Base-by-base conservation (phyloP, 2,329 filamentous ascomycete genomes). In the Epichloe aotearoae region DNA sequence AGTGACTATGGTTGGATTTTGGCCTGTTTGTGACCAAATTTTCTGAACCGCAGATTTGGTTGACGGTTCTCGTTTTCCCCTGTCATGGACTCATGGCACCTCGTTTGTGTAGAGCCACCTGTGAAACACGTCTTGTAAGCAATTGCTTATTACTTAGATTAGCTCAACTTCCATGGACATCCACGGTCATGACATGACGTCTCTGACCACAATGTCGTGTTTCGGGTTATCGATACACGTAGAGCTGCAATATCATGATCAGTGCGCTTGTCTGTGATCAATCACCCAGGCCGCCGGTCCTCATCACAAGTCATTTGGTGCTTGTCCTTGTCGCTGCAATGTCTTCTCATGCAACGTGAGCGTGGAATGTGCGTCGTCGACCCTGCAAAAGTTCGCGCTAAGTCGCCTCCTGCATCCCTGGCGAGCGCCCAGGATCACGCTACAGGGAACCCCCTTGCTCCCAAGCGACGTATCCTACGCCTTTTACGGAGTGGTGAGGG, bases 341-440 rank as follows among this genome's bases (percentile, higher is more conserved):
- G 46, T 45, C 23, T 26, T 50, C 38, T 50, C 49, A 50, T 47
- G 43, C 37, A 47, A 45, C 26, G 19, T 30, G 42, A 23, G 46
- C 20, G 19, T 34, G 37, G 33, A 33, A 42, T 8, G 49, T 50
- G 33, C 26, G 19, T 46, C 46, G 42, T 39, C 36, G 15, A 34
- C 51, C 53, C 51, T 50, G 53, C 52, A 53, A 55, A 50, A 53
- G 47, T 50, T 53, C 44, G 36, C 49, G 47, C 53, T 52, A 55
- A 55, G 41, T 45, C 17, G 36, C 30, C 44, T 39, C 47, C 51
- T 23, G 43, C 12, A 50, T 45, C 49, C 37, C 50, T 43, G 45
- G 34, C 30, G 38, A 19, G 39, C 26, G 20, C 46, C 41, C 43
- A 43, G 47, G 46, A 44, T 47, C 46, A 39, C 51, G 36, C 49